Evolutionary conservation across 306 rosid species (phyloP).

Genomic region (Prunus kanzakura): DNA sequence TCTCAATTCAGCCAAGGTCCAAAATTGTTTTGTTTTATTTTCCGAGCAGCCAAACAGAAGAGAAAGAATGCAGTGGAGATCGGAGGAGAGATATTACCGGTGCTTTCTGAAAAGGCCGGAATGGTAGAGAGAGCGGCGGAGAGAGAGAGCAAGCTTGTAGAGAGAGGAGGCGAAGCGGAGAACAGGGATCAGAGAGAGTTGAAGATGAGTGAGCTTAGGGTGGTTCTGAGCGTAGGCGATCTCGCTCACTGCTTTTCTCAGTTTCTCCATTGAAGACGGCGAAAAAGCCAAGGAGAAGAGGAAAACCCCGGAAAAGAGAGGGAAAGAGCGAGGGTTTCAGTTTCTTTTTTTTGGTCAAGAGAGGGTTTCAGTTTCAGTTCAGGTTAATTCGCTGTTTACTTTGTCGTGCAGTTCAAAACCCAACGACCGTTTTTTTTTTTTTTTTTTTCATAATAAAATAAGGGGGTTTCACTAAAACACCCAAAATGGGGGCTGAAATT

Average conservation of each 20-base stretch:
- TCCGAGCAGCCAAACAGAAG: slow-evolving; percentile 1
- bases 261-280: slow-evolving; percentile 49
- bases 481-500: no score
- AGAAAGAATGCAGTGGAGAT: background rate
- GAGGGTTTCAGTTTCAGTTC: background rate
- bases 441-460: no score
- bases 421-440: no score
- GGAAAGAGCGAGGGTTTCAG: background rate
- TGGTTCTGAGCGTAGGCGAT: slow-evolving; percentile 57
- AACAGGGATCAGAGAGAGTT: slow-evolving; percentile 53
- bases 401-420: no score
- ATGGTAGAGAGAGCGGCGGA: slow-evolving; percentile 59
- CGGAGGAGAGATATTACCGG: slow-evolving; percentile 34
- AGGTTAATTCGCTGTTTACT: no score
- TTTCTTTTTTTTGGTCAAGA: background rate
- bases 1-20: background rate
- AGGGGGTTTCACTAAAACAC: no score
- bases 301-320: background rate
- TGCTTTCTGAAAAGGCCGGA: slow-evolving; percentile 39
- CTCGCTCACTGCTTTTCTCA: slow-evolving; percentile 51
- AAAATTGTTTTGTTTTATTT: slow-evolving; percentile 1
- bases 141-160: slow-evolving; percentile 57
- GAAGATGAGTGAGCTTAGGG: slow-evolving; percentile 44
- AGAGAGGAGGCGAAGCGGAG: slow-evolving; percentile 61
- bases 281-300: no score